phyloP scores from a whole-genome alignment of 768 basidiomycete species.

The Auricularia cornea region DNA sequence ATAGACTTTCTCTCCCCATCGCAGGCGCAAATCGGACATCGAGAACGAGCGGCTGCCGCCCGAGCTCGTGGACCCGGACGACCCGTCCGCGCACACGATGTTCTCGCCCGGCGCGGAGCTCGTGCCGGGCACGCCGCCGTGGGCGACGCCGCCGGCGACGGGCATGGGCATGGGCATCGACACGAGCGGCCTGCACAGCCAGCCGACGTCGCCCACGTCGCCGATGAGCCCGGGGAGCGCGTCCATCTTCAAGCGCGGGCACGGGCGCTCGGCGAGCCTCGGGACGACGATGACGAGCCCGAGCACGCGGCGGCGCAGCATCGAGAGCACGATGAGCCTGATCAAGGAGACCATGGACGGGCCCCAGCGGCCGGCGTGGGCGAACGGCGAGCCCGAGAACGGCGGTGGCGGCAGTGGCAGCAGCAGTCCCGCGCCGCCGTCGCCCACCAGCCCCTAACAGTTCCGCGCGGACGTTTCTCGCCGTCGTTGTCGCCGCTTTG shows the following conservation, averaged over 20 bases:
- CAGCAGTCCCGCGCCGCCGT: neutral
- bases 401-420: neutral
- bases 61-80: constrained; percentile 32
- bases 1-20: neutral
- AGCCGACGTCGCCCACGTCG: constrained; percentile 15
- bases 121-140: constrained; percentile 16
- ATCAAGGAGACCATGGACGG: constrained; percentile 90
- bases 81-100: neutral
- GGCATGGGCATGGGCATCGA: constrained; percentile 6
- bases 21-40: constrained; percentile 36
- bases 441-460: neutral
- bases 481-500: no score
- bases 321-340: constrained; percentile 93
- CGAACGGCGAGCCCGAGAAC: constrained; percentile 14
- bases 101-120: constrained; percentile 44
- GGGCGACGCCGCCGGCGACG: neutral
- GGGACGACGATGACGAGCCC: constrained; percentile 96
- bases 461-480: no score
- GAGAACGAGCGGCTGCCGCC: constrained; percentile 45
- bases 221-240: neutral
- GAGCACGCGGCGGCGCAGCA: constrained; percentile 79
- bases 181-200: constrained; percentile 1
- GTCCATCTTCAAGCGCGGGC: constrained; percentile 52
- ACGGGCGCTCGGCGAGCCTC: constrained; percentile 69
- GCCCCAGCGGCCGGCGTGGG: constrained; percentile 43